Evolutionary conservation across 2,329 filamentous ascomycete genomes (phyloP), one percentile per base, ranked within the genome.

Genomic region (Amauroascus niger): DNA sequence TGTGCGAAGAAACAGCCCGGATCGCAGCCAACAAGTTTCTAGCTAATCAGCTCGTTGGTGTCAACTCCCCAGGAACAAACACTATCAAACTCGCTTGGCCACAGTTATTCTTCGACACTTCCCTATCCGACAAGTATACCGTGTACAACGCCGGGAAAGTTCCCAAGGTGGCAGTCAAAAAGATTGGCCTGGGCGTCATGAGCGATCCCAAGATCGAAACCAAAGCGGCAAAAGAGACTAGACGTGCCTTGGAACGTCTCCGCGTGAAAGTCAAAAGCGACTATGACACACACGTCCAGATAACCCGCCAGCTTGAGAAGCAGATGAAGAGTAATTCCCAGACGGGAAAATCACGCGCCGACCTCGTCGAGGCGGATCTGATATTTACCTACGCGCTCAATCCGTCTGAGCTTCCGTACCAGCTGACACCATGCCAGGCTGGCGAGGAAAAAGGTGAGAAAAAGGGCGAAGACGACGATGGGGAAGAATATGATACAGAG

Each of bases 1-100:
- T 59, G 5, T 63, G 61, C 32, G 58, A 62, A 24, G 56, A 60
- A 47, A 55, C 57, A 6, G 61, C 61, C 4, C 48, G 55, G 1
- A 58, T 55, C 4, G 57, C 61, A 4, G 53, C 56, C 1, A 52
- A 48, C n/a, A 49, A 55, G 39, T 62, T 62, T 26, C 41, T 62
- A 5, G 39, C 54, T 22, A 24, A 40, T 2, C 43, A 48, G 37
- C 13, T 60, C 7, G 32, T 51, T 3, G 28, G 26, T 6, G 5
- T 48, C 18, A 6, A 16, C n/a, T 14, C 2, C 2, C n/a, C 16
- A 6, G 14, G 7, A 40, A 11, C 14, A n/a, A 16, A 11, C 9
- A 33, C 40, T 9, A 32, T 49, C 13, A 53, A 58, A 9, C 52
- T 56, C 7, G 20, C 59, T 5, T 55, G 57, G 16, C 51, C 55